Conservation (phyloP, 805 yeast species). For the Starmera quercuum region DNA sequence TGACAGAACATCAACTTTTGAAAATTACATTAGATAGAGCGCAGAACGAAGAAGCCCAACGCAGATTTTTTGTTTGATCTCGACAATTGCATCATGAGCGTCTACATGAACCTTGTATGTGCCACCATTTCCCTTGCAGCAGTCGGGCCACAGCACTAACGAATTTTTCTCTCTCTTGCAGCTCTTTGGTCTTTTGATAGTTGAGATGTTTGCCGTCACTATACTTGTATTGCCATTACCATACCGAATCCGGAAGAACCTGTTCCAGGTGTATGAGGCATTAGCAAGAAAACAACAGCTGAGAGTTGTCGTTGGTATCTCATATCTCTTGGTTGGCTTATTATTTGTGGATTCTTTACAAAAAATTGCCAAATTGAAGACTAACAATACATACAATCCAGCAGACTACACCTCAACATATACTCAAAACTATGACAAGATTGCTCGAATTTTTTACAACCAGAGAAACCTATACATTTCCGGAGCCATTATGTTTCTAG, state of each 20-base stretch:
- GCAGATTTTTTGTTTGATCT: too few relatives aligned
- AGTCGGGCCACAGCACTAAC: background rate
- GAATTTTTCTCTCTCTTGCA: constrained; percentile 19
- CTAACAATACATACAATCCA: constrained; percentile 19
- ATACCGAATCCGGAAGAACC: constrained; percentile 33
- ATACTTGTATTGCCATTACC: constrained; percentile 52
- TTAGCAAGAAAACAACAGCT: constrained; percentile 31
- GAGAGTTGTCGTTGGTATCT: constrained; percentile 36
- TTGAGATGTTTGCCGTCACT: constrained; percentile 43
- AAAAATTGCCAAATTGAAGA: constrained; percentile 28
- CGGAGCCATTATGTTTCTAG: constrained; percentile 54
- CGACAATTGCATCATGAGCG: too few relatives aligned
- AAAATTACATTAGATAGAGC: too few relatives aligned
- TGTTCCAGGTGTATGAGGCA: constrained; percentile 29
- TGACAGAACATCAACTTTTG: too few relatives aligned
- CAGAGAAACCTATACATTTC: constrained; percentile 57
- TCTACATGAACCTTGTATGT: constrained; percentile 1
- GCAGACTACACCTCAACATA: constrained; percentile 13
- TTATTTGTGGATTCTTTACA: constrained; percentile 50
- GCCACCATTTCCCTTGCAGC: background rate
- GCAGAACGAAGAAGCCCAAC: too few relatives aligned
- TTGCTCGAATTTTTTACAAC: constrained; percentile 54
- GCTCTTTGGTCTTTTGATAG: constrained; percentile 38
- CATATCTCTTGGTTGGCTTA: constrained; percentile 34
- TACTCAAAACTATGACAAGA: constrained; percentile 35